Evolutionary conservation across 495 filamentous ascomycete genomes (phyloP).

Genomic region (Penicillium crystallinum): DNA sequence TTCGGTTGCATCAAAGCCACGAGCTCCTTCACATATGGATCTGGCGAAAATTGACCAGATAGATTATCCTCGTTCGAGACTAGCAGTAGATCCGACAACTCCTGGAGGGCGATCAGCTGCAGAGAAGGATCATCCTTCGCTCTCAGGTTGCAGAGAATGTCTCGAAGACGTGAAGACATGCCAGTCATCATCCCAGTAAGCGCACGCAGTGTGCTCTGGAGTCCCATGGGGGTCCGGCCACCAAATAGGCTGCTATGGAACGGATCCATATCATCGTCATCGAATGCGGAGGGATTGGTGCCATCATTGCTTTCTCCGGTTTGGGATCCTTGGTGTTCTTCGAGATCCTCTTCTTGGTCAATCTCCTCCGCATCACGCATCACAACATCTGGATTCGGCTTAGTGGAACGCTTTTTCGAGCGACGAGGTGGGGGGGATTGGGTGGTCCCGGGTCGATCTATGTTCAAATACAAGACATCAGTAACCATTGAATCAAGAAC

Average conservation of each 20-base stretch:
- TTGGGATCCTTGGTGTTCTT: constrained; percentile 34
- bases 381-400: constrained; percentile 46
- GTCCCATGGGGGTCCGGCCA: constrained; percentile 54
- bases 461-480: neutral
- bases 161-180: constrained; percentile 70
- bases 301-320: constrained; percentile 60
- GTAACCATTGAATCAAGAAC: neutral
- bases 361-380: constrained; percentile 48
- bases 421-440: constrained; percentile 34
- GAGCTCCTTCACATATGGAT: constrained; percentile 92
- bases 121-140: constrained; percentile 84
- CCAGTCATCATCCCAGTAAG: constrained; percentile 89
- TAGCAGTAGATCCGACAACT: constrained; percentile 87
- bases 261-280: constrained; percentile 69
- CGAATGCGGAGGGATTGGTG: constrained; percentile 45
- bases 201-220: constrained; percentile 80
- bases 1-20: constrained; percentile 87
- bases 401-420: constrained; percentile 53
- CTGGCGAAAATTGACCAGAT: constrained; percentile 90
- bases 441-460: constrained; percentile 31
- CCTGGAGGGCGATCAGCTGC: constrained; percentile 88
- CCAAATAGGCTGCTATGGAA: constrained; percentile 72
- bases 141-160: constrained; percentile 76
- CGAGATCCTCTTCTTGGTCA: constrained; percentile 32
- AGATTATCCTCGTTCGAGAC: constrained; percentile 96